Conservation (phyloP, 495 filamentous ascomycete genomes). For the Penicillium tannophilum region DNA sequence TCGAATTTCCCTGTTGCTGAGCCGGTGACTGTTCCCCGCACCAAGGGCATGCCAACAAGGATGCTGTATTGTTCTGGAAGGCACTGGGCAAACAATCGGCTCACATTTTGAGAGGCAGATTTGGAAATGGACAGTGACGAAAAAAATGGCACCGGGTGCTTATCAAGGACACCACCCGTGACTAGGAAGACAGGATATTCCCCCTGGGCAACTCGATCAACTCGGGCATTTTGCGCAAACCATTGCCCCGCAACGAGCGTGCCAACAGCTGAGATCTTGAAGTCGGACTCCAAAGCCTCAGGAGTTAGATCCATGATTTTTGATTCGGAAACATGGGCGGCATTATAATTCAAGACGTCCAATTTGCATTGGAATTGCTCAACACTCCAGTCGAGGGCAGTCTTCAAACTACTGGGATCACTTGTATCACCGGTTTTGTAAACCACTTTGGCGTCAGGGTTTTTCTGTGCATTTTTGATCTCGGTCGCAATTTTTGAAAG, state of each 20-base stretch:
- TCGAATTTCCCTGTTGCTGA: not conserved
- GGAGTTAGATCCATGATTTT: not conserved
- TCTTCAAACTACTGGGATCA: conserved; percentile 5
- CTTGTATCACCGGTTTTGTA: not conserved
- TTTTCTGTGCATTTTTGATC: not conserved
- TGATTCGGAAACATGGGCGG: conserved; percentile 9
- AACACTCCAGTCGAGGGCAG: conserved; percentile 17
- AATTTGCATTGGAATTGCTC: conserved; percentile 11
- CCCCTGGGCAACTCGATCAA: not conserved
- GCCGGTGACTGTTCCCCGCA: not conserved
- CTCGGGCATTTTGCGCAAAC: not conserved
- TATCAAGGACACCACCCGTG: not conserved
- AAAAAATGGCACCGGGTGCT: not conserved
- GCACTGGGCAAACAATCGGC: not conserved
- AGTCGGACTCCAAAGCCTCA: not conserved
- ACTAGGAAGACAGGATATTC: not conserved
- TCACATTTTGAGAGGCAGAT: not conserved
- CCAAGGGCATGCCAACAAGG: not conserved
- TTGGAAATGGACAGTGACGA: not conserved
- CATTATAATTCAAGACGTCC: conserved; percentile 21
- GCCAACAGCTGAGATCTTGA: not conserved
- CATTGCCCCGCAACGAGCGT: not conserved
- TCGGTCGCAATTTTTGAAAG: not conserved
- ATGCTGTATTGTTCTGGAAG: not conserved
- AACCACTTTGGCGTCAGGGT: not conserved